These are phyloP conservation scores for Penicillium hesseltinei DNA, from an alignment of 2,329 filamentous ascomycete species.

Conservation along the genomic window DNA sequence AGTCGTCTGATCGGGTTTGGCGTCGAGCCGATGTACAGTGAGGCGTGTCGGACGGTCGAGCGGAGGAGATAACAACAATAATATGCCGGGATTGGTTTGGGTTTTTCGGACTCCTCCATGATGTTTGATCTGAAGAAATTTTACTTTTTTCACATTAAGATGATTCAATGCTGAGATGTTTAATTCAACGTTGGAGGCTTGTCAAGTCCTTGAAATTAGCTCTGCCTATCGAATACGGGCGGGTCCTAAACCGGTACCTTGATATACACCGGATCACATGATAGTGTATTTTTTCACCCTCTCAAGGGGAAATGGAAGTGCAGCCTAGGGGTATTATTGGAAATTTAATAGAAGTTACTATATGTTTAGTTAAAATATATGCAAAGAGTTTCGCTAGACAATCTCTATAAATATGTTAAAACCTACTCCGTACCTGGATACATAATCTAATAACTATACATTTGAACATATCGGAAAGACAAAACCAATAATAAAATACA, in stretches of 20 bases:
- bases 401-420: background rate
- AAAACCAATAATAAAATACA: background rate
- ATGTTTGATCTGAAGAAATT: background rate
- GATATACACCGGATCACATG: slow-evolving; percentile 14
- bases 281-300: background rate
- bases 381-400: background rate
- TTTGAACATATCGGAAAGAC: background rate
- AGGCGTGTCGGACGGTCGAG: slow-evolving; percentile 68
- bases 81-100: slow-evolving; percentile 73
- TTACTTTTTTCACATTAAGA: background rate
- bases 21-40: slow-evolving; percentile 86
- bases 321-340: background rate
- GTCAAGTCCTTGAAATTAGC: slow-evolving; percentile 8
- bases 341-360: background rate
- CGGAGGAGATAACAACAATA: slow-evolving; percentile 93
- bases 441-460: too few relatives aligned
- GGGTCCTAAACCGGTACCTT: slow-evolving; percentile 3
- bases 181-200: background rate
- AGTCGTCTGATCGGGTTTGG: slow-evolving; percentile 82
- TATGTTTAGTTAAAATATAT: background rate
- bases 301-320: background rate
- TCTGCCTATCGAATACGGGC: slow-evolving; percentile 5
- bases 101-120: slow-evolving; percentile 23
- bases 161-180: background rate
- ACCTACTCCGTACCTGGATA: too few relatives aligned